Percentiles rank a stretch among this genome's conserved stretches.
These are phyloP conservation scores for Trypanosoma lewisi DNA, from an alignment of 208 protist genomes.

Conservation along the genomic window DNA sequence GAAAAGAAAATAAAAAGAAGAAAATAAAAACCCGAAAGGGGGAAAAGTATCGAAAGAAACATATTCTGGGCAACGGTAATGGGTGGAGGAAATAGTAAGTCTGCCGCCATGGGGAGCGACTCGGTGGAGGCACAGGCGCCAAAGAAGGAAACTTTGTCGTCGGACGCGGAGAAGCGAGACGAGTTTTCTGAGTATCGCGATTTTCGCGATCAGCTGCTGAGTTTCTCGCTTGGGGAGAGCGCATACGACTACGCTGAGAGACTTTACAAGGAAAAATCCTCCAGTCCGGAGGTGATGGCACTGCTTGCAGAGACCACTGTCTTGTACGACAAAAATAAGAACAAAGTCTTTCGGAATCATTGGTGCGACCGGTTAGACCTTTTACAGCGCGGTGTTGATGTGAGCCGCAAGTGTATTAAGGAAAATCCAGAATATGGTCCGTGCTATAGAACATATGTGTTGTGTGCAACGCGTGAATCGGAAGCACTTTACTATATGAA, in stretches of 20 bases:
- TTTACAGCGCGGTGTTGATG: conserved; percentile 79
- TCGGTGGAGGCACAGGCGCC: not conserved
- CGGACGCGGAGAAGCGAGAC: not conserved
- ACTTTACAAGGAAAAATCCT: conserved; percentile 58
- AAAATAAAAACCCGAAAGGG: not conserved
- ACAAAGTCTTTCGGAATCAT: conserved; percentile 74
- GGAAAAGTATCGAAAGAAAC: not conserved
- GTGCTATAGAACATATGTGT: conserved; percentile 82
- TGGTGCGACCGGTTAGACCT: conserved; percentile 85
- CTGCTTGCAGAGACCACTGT: conserved; percentile 74
- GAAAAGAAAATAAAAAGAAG: conserved; percentile 1
- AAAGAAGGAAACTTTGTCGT: conserved; percentile 5
- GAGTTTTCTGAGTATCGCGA: conserved; percentile 47
- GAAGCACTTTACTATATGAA: conserved; percentile 83
- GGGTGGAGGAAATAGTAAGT: conserved; percentile 14
- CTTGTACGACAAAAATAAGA: conserved; percentile 83
- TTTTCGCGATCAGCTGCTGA: conserved; percentile 76
- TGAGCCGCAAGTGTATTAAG: conserved; percentile 87
- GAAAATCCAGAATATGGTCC: conserved; percentile 80
- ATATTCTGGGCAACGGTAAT: not conserved
- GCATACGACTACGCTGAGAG: conserved; percentile 78
- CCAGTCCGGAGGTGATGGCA: conserved; percentile 81
- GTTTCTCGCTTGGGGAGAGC: conserved; percentile 71
- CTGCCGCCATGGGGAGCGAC: not conserved
- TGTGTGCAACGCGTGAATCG: conserved; percentile 69